Evolutionary conservation across 2,329 filamentous ascomycete species (phyloP), one percentile per base, ranked within the genome.

Genomic region (Pseudocercospora musae): DNA sequence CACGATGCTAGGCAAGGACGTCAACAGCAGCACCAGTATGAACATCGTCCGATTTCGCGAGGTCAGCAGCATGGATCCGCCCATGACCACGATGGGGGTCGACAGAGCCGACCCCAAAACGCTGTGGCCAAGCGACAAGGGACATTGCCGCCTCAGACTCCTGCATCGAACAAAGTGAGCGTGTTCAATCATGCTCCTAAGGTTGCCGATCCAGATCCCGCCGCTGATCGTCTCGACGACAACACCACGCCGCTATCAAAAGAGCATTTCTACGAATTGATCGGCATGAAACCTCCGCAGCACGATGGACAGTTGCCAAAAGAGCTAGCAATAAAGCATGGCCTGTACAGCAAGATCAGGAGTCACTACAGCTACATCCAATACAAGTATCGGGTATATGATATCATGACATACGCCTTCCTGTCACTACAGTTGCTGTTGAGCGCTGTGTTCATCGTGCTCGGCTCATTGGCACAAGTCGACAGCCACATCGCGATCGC

Each of bases 381-480:
- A 57, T 66, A 40, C n/a, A 72, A 73, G 49, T 73, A 74, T 59
- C 65, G 63, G 23, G 54, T 73, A 57, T 77, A 73, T 66, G 71
- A 72, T 27, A 40, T 70, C 21, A 44, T 71, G 6, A 68, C 66
- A 6, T 73, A 74, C 63, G 65, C 69, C 42, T 67, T 74, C 37
- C 66, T 77, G 18, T 65, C 73, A 1, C 49, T 71, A 3, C 75
- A 77, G 57, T 68, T 76, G 27, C 46, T 75, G 11, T 64, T 77
- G 9, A 72, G 70, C 27, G 74, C 75, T 9, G 66, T 75, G 1
- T 72, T 77, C 54, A 76, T 77, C 64, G 62, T 77, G 0, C 70
- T 77, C 15, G 75, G 75, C 31, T 68, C 70, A 10, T 53, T 73
- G 23, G 44, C 63, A 27, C 53, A 63, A 27, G 62, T 73, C 18